Conservation (phyloP, 257 asterid genomes). For the Coffea eugenioides region DNA sequence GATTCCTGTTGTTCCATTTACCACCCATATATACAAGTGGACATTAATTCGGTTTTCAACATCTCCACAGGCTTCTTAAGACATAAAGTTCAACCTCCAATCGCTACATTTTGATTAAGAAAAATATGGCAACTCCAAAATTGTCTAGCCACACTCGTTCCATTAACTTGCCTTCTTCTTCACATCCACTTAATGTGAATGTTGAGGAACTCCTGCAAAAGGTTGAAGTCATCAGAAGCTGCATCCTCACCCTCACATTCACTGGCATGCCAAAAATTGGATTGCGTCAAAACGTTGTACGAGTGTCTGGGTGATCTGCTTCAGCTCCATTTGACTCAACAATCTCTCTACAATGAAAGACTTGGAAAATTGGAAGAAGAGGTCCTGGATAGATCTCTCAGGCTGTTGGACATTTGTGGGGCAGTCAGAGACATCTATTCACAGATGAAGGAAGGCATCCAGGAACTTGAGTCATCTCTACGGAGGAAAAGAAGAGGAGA, state of each 20-base stretch:
- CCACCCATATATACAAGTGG: slow-evolving; percentile 8
- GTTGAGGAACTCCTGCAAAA: slow-evolving; percentile 28
- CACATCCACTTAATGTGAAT: slow-evolving; percentile 29
- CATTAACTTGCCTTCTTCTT: slow-evolving; percentile 38
- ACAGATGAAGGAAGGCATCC: slow-evolving; percentile 32
- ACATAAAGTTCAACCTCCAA: background rate
- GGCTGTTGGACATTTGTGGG: slow-evolving; percentile 31
- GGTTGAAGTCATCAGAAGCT: slow-evolving; percentile 27
- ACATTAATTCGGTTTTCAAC: slow-evolving; percentile 9
- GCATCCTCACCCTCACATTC: slow-evolving; percentile 14
- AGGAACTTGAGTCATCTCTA: slow-evolving; percentile 33
- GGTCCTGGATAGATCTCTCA: slow-evolving; percentile 23
- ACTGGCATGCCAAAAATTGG: slow-evolving; percentile 23
- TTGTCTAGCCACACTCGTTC: slow-evolving; percentile 33
- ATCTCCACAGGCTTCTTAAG: background rate
- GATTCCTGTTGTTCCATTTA: slow-evolving; percentile 8
- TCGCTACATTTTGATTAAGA: background rate
- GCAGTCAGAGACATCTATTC: slow-evolving; percentile 24
- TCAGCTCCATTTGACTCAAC: slow-evolving; percentile 34
- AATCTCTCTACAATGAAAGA: too few species aligned
- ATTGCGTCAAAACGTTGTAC: slow-evolving; percentile 33
- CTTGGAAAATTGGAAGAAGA: too few species aligned
- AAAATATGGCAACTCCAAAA: slow-evolving; percentile 23
- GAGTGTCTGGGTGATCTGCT: slow-evolving; percentile 29
- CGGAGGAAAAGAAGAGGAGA: slow-evolving; percentile 27